Conservation (phyloP, 192 early-diverging fungal genomes). For the Coemansia sp. region DNA sequence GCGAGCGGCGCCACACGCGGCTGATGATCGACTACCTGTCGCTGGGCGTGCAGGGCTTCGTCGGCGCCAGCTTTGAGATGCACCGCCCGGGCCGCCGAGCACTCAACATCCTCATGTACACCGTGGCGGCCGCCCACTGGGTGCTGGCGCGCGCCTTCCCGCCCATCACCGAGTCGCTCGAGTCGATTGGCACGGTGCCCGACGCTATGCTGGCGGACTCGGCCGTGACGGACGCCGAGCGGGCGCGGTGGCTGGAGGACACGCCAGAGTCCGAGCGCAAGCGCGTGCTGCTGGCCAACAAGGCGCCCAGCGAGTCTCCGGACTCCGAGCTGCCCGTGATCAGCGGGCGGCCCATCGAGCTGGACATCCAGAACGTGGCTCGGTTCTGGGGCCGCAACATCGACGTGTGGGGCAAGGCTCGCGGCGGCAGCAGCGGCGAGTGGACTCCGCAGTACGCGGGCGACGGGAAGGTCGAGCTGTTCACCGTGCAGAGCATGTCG, state of each 20-base stretch:
- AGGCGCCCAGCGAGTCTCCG: constrained; percentile 31
- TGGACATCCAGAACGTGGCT: constrained; percentile 72
- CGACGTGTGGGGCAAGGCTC: constrained; percentile 65
- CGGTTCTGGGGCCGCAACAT: constrained; percentile 70
- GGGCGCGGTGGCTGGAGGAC: constrained; percentile 34
- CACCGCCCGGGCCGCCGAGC: constrained; percentile 63
- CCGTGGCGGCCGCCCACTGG: constrained; percentile 61
- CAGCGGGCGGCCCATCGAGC: constrained; percentile 62
- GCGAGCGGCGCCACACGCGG: constrained; percentile 50
- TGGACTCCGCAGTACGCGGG: constrained; percentile 70
- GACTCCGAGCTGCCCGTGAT: constrained; percentile 56
- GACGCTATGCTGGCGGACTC: constrained; percentile 50
- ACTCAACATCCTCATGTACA: constrained; percentile 67
- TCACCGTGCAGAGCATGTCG: constrained; percentile 59
- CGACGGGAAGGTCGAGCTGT: constrained; percentile 67
- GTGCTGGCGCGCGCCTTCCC: constrained; percentile 62
- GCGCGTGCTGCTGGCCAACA: constrained; percentile 37
- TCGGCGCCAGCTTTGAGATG: constrained; percentile 69
- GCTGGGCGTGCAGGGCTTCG: constrained; percentile 70
- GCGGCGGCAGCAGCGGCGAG: constrained; percentile 50
- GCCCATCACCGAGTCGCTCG: constrained; percentile 60
- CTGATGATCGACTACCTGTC: constrained; percentile 75
- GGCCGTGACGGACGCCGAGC: constrained; percentile 34
- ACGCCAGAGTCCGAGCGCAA: constrained; percentile 31
- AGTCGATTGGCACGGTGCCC: constrained; percentile 56